These are phyloP conservation scores for Rhynchospora tenuis DNA, from an alignment of 176 grass and related monocot species.

Conservation along the genomic window DNA sequence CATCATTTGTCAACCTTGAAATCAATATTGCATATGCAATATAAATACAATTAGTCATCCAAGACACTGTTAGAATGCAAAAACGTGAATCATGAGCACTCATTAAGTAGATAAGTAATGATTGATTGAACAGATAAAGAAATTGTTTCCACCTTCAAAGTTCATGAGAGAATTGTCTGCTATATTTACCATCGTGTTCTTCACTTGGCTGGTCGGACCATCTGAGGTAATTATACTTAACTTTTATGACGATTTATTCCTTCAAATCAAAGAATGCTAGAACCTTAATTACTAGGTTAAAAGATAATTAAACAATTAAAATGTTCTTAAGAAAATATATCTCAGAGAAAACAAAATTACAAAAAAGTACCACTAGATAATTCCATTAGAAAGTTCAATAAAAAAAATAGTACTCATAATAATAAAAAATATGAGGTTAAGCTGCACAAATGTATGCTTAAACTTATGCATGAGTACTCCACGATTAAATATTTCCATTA, in stretches of 20 bases:
- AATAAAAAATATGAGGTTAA: neutral
- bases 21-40: no score
- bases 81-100: neutral
- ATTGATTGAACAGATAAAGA: conserved; percentile 55
- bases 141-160: conserved; percentile 65
- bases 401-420: neutral
- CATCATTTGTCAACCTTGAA: neutral
- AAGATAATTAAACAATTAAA: neutral
- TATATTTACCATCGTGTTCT: conserved; percentile 75
- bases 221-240: conserved; percentile 59
- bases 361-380: no score
- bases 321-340: neutral
- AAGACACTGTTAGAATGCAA: neutral
- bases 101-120: neutral
- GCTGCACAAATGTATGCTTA: neutral
- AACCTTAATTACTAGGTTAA: neutral
- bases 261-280: neutral
- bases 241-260: neutral
- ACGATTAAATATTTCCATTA: neutral
- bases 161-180: conserved; percentile 78
- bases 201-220: conserved; percentile 83
- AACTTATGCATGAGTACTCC: neutral
- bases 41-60: no score
- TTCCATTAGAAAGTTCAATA: no score
- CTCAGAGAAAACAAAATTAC: neutral